Base-by-base conservation (phyloP, 164 flowering plant species). In the Aristolochia californica region DNA sequence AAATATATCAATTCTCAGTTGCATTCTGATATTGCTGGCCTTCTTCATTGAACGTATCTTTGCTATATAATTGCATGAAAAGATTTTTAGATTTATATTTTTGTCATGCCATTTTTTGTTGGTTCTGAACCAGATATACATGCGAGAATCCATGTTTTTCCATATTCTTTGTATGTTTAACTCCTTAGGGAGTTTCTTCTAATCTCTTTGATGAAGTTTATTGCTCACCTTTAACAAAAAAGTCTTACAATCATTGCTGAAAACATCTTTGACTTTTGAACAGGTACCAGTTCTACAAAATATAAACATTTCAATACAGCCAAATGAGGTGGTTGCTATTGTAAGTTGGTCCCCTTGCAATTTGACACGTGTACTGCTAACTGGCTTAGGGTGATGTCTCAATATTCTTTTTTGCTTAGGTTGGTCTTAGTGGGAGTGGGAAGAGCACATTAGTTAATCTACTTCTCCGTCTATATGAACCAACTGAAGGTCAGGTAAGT, bases 341-440 rank as follows among this genome's bases (percentile, higher is more conserved):
- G 98, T 91, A 78, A 84, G 96, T 44, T 58, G 49, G 3, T 47
- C 49, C 58, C 21, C 30, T 58, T 26, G 22, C 57, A 53, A 50
- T 52, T 50, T n/a, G 12, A n/a, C 21, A 24, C 15, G 23, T 55
- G 45, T 27, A 23, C 44, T 18, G 45, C 27, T 51, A 24, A 20
- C 22, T 20, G 18, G 17, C 13, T 66, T 43, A 65, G 27, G 21
- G 5, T 27, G 26, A 28, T 21, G 12, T 5, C 3, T 20, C 49
- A 17, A 11, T 47, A 21, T 27, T 43, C 24, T 45, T 26, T 43
- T 61, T 51, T 68, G 64, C 45, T 54, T 63, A 91, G 98, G 98
- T 86, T 72, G 98, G 98, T 64, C 91, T 88, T 48, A 91, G 95
- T 72, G 98, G 96, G 40, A 91, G 96, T 74, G 98, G 98, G 56